Base-by-base conservation (phyloP, 306 rosid species). In the Vigna angularis region DNA sequence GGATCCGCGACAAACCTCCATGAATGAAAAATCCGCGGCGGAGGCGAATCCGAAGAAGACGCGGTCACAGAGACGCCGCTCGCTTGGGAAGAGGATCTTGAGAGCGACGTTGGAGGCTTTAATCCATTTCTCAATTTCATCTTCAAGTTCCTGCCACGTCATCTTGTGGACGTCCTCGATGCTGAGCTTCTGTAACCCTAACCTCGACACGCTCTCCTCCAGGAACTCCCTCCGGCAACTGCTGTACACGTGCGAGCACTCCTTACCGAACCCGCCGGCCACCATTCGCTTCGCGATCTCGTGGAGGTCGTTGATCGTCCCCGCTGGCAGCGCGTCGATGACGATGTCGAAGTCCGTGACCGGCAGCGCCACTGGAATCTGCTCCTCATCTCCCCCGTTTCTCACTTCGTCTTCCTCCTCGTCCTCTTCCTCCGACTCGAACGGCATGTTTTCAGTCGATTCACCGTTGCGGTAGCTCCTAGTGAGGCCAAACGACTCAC, bases 281-380 rank as follows among this genome's bases (percentile, higher is more conserved):
- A 90, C 96, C 99, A 95, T 95, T 2, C 97, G 91, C 83, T 93
- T 90, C 62, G 97, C 97, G 50, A 95, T 95, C 73, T 95, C 97
- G 20, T 93, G 98, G 45, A 95, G 99, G 26, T 93, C 97, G 76
- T 85, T 87, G 83, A 91, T 82, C 2, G 92, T 91, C 4, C 82
- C 94, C 1, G 96, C 89, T 18, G 99, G 99, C 0, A 95, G 89
- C 55, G 97, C 93, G 12, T 95, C 99, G 38, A 95, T 88, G 28
- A 93, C 80, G 81, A 95, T 81, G 66, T 91, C 97, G 72, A 87
- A 93, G 70, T 93, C 88, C 0, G 89, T 74, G 16, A 95, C 84
- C 75, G 98, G 97, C 69, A 83, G 79, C 22, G 98, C 98, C 16
- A 88, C 87, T 1, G 98, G 98, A 73, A 93, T 91, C 73, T 74